Evolutionary conservation across 345 rosid species (phyloP), one percentile per base, ranked within the genome.

Genomic region (Cardamine chenopodiifolia): DNA sequence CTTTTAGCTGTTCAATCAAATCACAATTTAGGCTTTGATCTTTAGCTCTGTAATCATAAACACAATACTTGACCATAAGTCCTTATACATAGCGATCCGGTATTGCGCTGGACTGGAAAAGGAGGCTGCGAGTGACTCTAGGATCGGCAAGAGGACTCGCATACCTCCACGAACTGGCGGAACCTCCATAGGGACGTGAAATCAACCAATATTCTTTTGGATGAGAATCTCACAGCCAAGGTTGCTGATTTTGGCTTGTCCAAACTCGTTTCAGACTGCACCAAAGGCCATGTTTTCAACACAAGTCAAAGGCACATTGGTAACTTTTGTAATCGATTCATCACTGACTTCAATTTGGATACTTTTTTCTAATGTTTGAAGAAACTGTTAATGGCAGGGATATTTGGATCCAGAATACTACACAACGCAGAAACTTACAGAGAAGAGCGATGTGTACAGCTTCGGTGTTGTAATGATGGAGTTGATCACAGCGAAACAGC

Each of bases 291-390:
- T 74, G 97, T 95, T 61, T 61, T 95, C 99, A 34, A 95, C 99
- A 57, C 99, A 92, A 89, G 99, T 95, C 56, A 95, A 95, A 77
- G 99, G 99, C 83, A 95, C 99, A 58, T 75, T 92, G 87, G 99
- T 92, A 75, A 83, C 85, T 72, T 15, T 57, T 6, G 2, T 5
- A 29, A 9, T 10, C 32, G 19, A 5, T 12, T 8, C 7, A 53
- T 63, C 50, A 40, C 14, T 14, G 14, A 35, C 15, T 40, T 62
- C 19, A 32, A 23, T 23, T 22, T 11, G 1, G 35, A 20, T 5
- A 54, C n/a, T 28, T 40, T 34, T 35, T 18, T 58, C 17, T 48
- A 4, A 48, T 39, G 49, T 1, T 14, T 55, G 37, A 39, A 15
- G 34, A 40, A 35, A 49, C 25, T 67, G 39, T 45, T 10, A 13